Percentiles rank a stretch among this genome's conserved stretches.
These are phyloP conservation scores for Vickermania ingenoplastis DNA, from an alignment of 208 protist species.

Conservation along the genomic window DNA sequence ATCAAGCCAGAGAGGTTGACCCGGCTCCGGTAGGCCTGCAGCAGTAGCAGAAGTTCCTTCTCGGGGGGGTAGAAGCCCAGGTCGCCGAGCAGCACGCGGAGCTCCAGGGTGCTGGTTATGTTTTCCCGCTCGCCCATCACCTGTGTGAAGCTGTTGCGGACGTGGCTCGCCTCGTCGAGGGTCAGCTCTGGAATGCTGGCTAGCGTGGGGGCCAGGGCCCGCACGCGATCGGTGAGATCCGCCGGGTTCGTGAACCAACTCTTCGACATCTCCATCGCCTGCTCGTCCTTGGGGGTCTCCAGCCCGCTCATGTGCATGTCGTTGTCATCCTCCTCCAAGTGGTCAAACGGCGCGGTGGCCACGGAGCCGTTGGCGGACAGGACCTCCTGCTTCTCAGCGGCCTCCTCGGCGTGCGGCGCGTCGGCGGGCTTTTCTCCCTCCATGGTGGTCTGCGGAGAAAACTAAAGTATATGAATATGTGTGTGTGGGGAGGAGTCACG, in stretches of 20 bases:
- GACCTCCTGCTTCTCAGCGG: background rate
- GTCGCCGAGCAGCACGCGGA: conserved; percentile 59
- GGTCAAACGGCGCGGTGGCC: background rate
- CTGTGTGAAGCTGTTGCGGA: conserved; percentile 32
- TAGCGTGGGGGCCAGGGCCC: conserved; percentile 14
- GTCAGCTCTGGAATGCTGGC: conserved; percentile 53
- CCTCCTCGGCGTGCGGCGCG: background rate
- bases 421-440: no score
- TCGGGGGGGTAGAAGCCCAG: conserved; percentile 69
- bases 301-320: background rate
- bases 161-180: conserved; percentile 48
- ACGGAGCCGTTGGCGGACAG: background rate
- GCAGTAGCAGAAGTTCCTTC: conserved; percentile 45
- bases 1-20: conserved; percentile 53
- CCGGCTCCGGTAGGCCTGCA: conserved; percentile 39
- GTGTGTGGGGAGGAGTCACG: no score
- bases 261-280: background rate
- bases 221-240: background rate
- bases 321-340: background rate
- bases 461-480: no score
- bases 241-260: background rate
- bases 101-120: conserved; percentile 52
- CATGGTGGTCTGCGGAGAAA: no score
- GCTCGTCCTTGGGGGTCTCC: background rate
- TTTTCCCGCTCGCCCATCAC: conserved; percentile 49